Evolutionary conservation across 2,329 filamentous ascomycete genomes (phyloP).

Genomic region (Dothiorella sarmentorum): DNA sequence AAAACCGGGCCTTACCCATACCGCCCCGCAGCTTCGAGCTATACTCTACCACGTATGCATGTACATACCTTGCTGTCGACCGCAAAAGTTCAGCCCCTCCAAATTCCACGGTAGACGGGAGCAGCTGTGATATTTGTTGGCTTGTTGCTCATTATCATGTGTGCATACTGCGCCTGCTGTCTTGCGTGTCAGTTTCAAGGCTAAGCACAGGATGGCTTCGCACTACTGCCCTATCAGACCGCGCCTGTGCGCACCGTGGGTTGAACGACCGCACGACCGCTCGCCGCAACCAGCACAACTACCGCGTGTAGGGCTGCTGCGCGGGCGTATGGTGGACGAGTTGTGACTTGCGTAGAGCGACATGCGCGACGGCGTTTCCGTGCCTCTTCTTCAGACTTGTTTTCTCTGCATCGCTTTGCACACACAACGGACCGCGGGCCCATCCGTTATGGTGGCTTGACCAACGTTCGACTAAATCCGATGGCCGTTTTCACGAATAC

Average conservation of each 20-base stretch:
- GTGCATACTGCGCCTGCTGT: neutral
- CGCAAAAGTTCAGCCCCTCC: too few species aligned
- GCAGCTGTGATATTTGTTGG: too few species aligned
- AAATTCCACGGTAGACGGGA: neutral
- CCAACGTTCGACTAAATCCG: neutral
- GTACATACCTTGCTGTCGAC: too few species aligned
- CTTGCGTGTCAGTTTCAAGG: slow-evolving; percentile 1
- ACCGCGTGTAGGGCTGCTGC: too few species aligned
- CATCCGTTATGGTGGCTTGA: neutral
- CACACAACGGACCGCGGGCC: neutral
- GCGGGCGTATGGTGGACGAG: neutral
- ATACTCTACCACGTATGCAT: too few species aligned
- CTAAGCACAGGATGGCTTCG: neutral
- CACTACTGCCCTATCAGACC: neutral
- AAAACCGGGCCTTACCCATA: too few species aligned
- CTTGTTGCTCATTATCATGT: too few species aligned
- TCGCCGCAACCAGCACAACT: neutral
- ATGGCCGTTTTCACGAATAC: too few species aligned
- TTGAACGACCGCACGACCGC: too few species aligned
- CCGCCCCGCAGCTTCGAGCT: too few species aligned
- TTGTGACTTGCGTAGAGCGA: too few species aligned
- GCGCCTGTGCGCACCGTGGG: neutral
- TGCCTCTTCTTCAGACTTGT: neutral
- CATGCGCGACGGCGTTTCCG: too few species aligned
- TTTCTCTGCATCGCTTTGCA: neutral